A percentile compares a stretch with the other conserved stretches of the same genome.
Evolutionary conservation across 2,329 filamentous ascomycete genomes (phyloP).

Genomic region (Stagonosporopsis rhizophila): DNA sequence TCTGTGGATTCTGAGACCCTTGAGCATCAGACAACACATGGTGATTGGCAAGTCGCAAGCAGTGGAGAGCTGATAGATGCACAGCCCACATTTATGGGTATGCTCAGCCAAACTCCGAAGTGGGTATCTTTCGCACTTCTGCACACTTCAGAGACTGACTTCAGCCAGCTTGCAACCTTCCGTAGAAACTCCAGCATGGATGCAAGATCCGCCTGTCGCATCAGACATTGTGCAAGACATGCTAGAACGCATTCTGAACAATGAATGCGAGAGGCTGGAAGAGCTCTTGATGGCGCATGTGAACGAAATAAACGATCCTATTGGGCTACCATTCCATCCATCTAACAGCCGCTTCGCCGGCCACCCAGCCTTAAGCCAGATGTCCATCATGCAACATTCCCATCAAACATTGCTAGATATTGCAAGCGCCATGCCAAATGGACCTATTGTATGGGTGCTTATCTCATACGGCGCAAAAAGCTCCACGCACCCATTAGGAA

Average conservation of each 20-base stretch:
- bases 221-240: constrained; percentile 36
- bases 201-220: constrained; percentile 16
- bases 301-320: constrained; percentile 37
- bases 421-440: constrained; percentile 40
- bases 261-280: constrained; percentile 36
- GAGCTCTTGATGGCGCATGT: constrained; percentile 32
- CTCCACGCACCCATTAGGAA: constrained; percentile 41
- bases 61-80: constrained; percentile 3
- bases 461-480: constrained; percentile 39
- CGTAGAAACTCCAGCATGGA: constrained; percentile 24
- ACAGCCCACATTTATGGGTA: constrained; percentile 20
- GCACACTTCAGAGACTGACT: constrained; percentile 2
- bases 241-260: constrained; percentile 36
- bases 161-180: constrained; percentile 17
- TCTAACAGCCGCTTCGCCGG: constrained; percentile 32
- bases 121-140: constrained; percentile 1
- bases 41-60: constrained; percentile 18
- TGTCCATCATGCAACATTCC: constrained; percentile 41
- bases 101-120: constrained; percentile 20
- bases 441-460: constrained; percentile 36
- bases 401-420: constrained; percentile 44
- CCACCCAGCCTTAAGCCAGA: constrained; percentile 34
- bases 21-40: constrained; percentile 6
- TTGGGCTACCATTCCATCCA: constrained; percentile 40
- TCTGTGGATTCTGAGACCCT: background rate